Evolutionary conservation across 306 rosid genomes (phyloP).

Genomic region (Castanea crenata): DNA sequence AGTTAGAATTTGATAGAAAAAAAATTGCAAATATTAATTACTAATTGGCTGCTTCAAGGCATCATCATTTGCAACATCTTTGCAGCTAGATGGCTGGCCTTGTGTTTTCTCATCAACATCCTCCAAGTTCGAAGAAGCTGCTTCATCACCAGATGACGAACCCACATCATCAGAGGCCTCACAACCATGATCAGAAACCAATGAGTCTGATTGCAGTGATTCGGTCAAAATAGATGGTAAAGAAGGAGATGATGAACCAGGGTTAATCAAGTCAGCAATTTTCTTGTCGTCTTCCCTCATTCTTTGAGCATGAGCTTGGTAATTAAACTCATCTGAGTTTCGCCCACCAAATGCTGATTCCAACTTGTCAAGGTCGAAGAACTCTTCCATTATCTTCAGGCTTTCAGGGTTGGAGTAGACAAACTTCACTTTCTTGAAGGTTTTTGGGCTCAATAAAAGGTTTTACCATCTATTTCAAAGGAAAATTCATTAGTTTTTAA

Average conservation of each 20-base stretch:
- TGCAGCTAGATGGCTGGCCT: not conserved
- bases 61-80: slow-evolving; percentile 20
- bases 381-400: slow-evolving; percentile 57
- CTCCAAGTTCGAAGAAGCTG: slow-evolving; percentile 22
- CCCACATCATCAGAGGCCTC: slow-evolving; percentile 20
- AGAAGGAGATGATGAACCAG: slow-evolving; percentile 39
- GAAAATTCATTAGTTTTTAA: not conserved
- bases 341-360: slow-evolving; percentile 72
- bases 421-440: slow-evolving; percentile 64
- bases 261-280: slow-evolving; percentile 27
- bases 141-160: slow-evolving; percentile 23
- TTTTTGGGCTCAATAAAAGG: slow-evolving; percentile 72
- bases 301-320: slow-evolving; percentile 46
- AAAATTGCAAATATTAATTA: not conserved
- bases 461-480: slow-evolving; percentile 58
- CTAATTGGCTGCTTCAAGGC: slow-evolving; percentile 9
- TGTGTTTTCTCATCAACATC: slow-evolving; percentile 16
- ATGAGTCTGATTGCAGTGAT: slow-evolving; percentile 12
- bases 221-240: slow-evolving; percentile 14
- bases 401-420: slow-evolving; percentile 65
- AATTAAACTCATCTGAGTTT: slow-evolving; percentile 35
- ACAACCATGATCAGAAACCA: slow-evolving; percentile 25
- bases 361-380: slow-evolving; percentile 53
- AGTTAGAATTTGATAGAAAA: too few relatives aligned
- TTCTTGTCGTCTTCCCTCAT: slow-evolving; percentile 63